Base-by-base conservation (phyloP, 306 rosid species). In the Malus asiatica region DNA sequence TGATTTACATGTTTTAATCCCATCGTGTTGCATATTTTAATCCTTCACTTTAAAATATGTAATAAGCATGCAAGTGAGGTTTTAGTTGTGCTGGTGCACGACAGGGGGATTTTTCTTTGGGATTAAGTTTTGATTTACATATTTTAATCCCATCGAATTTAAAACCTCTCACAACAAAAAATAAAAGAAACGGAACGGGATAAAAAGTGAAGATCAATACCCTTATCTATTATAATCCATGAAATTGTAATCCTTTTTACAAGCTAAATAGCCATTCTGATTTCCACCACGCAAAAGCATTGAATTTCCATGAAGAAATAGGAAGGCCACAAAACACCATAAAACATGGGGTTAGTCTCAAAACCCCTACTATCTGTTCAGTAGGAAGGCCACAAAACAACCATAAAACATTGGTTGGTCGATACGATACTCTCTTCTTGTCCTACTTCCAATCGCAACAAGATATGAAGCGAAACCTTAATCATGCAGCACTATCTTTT, bases 1-100 rank as follows among this genome's bases (percentile, higher is more conserved):
- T 48, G 55, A 48, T 48, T 15, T 48, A 48, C 20, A 48, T 48
- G 5, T 48, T 14, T 48, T 48, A 48, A 48, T 14, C 55, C 20
- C 55, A 15, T 48, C 8, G 3, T 48, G 20, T 15, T 48, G 55
- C 55, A 25, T 25, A 25, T 25, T 25, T 25, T 25, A 25, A 25
- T 25, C 25, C 25, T 25, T 25, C 25, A 25, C 25, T 25, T 25
- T 25, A 25, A 25, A 25, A 25, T 25, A 25, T 25, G 25, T 70
- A 27, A 77, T 76, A 68, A 79, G 79, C 83, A 64, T 58, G 77
- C 68, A 23, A 48, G 45, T 48, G 67, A 61, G 79, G 70, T 83
- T 53, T 57, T 45, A 44, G 72, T 63, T 74, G 74, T 71, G 66
- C 75, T 78, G 71, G 29, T 71, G 55, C 55, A 48, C 55, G 55